These are phyloP conservation scores for Artemisia annua DNA, from an alignment of 129 eudicot species.

Conservation along the genomic window DNA sequence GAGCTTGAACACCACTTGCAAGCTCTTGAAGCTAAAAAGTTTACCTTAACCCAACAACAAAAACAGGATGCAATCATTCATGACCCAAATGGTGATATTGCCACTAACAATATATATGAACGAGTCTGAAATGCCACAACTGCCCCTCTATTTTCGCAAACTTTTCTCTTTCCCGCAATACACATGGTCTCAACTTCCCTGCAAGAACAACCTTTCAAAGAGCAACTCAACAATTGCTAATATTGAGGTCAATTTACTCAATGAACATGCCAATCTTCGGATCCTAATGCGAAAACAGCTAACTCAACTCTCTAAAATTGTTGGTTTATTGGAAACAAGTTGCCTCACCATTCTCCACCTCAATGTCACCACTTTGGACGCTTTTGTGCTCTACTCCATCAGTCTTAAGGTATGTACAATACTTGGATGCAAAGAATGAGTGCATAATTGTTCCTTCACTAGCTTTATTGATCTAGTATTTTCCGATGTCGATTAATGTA, in stretches of 20 bases:
- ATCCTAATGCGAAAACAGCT: slow-evolving; percentile 48
- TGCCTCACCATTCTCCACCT: slow-evolving; percentile 43
- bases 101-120: no score
- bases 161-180: slow-evolving; percentile 22
- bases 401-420: slow-evolving; percentile 26
- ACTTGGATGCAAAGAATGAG: slow-evolving; percentile 1
- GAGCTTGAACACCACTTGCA: slow-evolving; percentile 46
- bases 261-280: slow-evolving; percentile 73
- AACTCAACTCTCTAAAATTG: slow-evolving; percentile 62
- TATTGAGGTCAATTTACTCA: slow-evolving; percentile 49
- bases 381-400: slow-evolving; percentile 38
- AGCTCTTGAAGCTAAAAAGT: slow-evolving; percentile 47
- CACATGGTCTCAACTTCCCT: slow-evolving; percentile 19
- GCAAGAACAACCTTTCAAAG: slow-evolving; percentile 9
- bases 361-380: slow-evolving; percentile 36
- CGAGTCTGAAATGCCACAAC: slow-evolving; percentile 16
- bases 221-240: slow-evolving; percentile 23
- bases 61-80: background rate
- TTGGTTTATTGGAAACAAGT: slow-evolving; percentile 35
- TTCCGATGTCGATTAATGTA: background rate
- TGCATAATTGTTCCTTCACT: background rate
- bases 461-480: background rate
- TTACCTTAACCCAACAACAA: slow-evolving; percentile 20
- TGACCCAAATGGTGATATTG: no score
- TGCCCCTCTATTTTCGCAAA: slow-evolving; percentile 23